phyloP scores from a whole-genome alignment of 2,329 filamentous ascomycete species.

The Phialophora tarda region DNA sequence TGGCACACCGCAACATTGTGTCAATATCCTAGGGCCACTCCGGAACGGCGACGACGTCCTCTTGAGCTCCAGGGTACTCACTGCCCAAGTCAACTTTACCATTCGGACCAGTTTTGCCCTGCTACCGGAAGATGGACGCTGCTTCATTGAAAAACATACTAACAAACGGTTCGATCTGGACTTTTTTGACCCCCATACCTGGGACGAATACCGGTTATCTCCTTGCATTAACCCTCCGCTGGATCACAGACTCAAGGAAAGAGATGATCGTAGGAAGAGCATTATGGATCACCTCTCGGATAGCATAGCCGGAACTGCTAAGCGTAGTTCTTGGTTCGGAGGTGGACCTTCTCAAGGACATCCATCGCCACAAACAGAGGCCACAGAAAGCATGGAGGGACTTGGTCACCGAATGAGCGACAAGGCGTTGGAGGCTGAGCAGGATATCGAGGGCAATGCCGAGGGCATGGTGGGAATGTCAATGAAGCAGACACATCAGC shows the following conservation, averaged over 20 bases:
- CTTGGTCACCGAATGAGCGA: slow-evolving; percentile 41
- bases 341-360: slow-evolving; percentile 12
- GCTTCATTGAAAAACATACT: slow-evolving; percentile 83
- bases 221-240: slow-evolving; percentile 75
- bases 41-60: slow-evolving; percentile 92
- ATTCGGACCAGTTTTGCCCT: slow-evolving; percentile 85
- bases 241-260: slow-evolving; percentile 50
- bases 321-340: slow-evolving; percentile 27
- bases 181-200: slow-evolving; percentile 79
- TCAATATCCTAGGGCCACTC: slow-evolving; percentile 88
- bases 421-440: slow-evolving; percentile 40
- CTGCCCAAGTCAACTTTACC: slow-evolving; percentile 90
- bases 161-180: slow-evolving; percentile 80
- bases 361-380: slow-evolving; percentile 2
- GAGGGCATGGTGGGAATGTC: slow-evolving; percentile 32
- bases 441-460: slow-evolving; percentile 29
- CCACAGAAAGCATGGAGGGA: slow-evolving; percentile 12
- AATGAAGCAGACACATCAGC: slow-evolving; percentile 29
- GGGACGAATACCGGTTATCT: slow-evolving; percentile 78
- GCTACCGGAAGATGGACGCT: slow-evolving; percentile 82
- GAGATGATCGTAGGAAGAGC: slow-evolving; percentile 46
- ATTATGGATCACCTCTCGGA: slow-evolving; percentile 56
- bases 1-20: slow-evolving; percentile 80
- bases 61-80: slow-evolving; percentile 85
- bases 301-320: slow-evolving; percentile 47